A percentile compares a stretch with the other conserved stretches of the same genome.
phyloP scores from a whole-genome alignment of 2,329 filamentous ascomycete genomes.

The Epichloe elymi region DNA sequence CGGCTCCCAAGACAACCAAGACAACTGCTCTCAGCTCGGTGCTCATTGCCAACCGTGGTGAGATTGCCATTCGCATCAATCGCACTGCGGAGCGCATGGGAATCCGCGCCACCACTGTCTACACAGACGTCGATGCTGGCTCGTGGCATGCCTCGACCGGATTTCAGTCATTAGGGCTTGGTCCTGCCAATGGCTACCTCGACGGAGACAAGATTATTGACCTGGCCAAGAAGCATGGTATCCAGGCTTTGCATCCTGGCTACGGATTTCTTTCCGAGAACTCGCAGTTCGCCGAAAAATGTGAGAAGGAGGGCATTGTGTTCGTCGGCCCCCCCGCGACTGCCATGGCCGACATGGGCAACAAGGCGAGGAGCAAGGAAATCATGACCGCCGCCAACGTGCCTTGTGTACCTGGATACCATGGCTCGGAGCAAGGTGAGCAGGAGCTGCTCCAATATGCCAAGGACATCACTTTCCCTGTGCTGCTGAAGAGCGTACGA shows the following conservation, averaged over 20 bases:
- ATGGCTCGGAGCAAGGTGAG: conserved; percentile 68
- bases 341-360: conserved; percentile 81
- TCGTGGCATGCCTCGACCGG: conserved; percentile 83
- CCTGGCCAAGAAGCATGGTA: conserved; percentile 73
- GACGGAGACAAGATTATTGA: conserved; percentile 87
- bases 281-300: conserved; percentile 75
- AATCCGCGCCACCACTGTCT: conserved; percentile 86
- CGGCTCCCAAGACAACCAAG: conserved; percentile 23
- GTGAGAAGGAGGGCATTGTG: conserved; percentile 76
- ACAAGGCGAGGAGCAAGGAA: conserved; percentile 86
- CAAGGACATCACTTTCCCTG: conserved; percentile 53
- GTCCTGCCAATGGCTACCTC: conserved; percentile 73
- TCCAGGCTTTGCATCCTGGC: conserved; percentile 85
- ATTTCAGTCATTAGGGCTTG: conserved; percentile 72
- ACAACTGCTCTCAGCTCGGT: conserved; percentile 56
- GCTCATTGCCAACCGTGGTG: conserved; percentile 90
- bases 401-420: conserved; percentile 91
- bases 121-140: conserved; percentile 78
- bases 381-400: conserved; percentile 96
- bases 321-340: conserved; percentile 85
- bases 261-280: conserved; percentile 97
- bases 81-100: conserved; percentile 78
- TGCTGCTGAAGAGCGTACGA: conserved; percentile 67
- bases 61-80: conserved; percentile 89
- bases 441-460: conserved; percentile 53